A percentile compares a stretch with the other conserved stretches of the same genome.
Conservation (phyloP, 345 rosid genomes). For the Pistacia integerrima region DNA sequence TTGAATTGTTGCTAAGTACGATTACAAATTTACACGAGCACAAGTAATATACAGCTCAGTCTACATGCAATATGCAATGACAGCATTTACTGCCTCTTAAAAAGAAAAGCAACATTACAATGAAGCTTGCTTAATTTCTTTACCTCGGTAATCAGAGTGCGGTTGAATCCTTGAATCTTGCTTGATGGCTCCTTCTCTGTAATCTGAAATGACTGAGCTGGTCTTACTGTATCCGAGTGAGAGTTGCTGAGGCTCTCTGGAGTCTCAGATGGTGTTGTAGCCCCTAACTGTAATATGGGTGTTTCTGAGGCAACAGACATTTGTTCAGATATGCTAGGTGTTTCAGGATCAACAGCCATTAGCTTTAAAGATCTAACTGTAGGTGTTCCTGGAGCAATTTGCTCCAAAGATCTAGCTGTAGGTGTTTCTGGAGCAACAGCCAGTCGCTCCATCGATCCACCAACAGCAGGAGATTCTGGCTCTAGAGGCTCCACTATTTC, state of each 20-base stretch:
- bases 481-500: conserved; percentile 22
- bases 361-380: conserved; percentile 20
- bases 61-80: background rate
- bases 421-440: conserved; percentile 29
- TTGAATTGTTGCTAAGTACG: too few species aligned
- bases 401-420: too few species aligned
- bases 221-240: conserved; percentile 25
- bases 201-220: conserved; percentile 23
- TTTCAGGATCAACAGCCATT: background rate
- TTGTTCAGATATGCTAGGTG: conserved; percentile 22
- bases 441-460: conserved; percentile 22
- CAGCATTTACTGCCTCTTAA: background rate
- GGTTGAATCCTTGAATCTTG: conserved; percentile 43
- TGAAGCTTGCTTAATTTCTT: conserved; percentile 30
- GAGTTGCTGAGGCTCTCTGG: conserved; percentile 36
- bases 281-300: conserved; percentile 44
- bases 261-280: conserved; percentile 42
- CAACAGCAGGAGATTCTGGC: conserved; percentile 22
- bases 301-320: conserved; percentile 67
- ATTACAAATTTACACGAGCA: background rate
- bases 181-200: conserved; percentile 23
- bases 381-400: too few species aligned
- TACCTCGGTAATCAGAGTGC: conserved; percentile 47
- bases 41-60: background rate
- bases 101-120: background rate